phyloP scores from a whole-genome alignment of 495 filamentous ascomycete species.

The Penicillium taxi region DNA sequence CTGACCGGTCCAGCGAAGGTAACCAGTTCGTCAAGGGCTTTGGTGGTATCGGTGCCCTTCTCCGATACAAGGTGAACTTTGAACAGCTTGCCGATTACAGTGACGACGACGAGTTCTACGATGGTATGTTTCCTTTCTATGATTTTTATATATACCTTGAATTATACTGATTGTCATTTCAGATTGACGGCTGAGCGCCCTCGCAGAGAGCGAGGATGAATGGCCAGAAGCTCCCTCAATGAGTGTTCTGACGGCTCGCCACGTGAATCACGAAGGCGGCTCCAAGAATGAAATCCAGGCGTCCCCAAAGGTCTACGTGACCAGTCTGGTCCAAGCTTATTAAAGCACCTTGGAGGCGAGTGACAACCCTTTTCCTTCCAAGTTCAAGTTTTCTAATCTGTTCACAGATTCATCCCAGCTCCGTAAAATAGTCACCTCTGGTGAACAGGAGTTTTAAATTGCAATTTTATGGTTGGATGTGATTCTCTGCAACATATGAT shows the following conservation, averaged over 20 bases:
- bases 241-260: conserved; percentile 54
- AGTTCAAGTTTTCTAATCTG: neutral
- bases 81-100: conserved; percentile 91
- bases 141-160: conserved; percentile 4
- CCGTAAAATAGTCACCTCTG: conserved; percentile 26
- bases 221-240: conserved; percentile 61
- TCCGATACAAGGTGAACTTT: conserved; percentile 99
- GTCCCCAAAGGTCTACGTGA: conserved; percentile 24
- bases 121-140: conserved; percentile 63
- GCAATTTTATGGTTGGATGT: conserved; percentile 28
- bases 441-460: conserved; percentile 26
- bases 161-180: conserved; percentile 17
- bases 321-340: conserved; percentile 26
- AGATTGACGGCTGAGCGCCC: conserved; percentile 92
- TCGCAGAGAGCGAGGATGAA: conserved; percentile 83
- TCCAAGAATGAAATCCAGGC: conserved; percentile 30
- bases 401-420: conserved; percentile 42
- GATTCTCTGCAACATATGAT: conserved; percentile 22
- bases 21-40: conserved; percentile 99
- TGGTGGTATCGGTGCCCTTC: conserved; percentile 92
- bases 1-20: conserved; percentile 90
- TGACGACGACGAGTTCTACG: conserved; percentile 98
- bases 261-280: conserved; percentile 33
- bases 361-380: neutral
- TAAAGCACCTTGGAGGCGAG: conserved; percentile 36